These are phyloP conservation scores for Luffa acutangula DNA, from an alignment of 306 rosid genomes.

Conservation along the genomic window DNA sequence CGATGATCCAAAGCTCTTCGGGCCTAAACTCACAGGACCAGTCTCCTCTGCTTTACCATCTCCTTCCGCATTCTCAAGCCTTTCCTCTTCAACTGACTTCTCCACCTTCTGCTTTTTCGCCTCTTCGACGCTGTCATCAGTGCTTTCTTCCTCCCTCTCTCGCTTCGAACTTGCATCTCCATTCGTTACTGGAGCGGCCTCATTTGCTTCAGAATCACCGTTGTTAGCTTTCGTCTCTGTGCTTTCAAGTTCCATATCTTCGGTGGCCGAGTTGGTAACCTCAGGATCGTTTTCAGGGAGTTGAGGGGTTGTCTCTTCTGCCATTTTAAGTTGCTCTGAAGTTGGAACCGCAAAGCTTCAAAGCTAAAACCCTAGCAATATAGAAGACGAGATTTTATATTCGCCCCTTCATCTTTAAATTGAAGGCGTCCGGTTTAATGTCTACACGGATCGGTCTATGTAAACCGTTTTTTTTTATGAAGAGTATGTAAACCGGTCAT, in stretches of 20 bases:
- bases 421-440: neutral
- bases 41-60: slow-evolving; percentile 22
- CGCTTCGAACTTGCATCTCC: slow-evolving; percentile 10
- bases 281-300: neutral
- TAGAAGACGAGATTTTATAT: neutral
- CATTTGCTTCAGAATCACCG: neutral
- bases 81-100: slow-evolving; percentile 28
- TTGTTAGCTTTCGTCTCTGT: neutral
- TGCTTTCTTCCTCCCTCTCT: slow-evolving; percentile 7
- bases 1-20: slow-evolving; percentile 9
- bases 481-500: too few species aligned
- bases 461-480: neutral
- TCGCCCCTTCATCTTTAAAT: too few species aligned
- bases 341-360: neutral
- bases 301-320: slow-evolving; percentile 10
- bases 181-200: neutral
- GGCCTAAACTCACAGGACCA: slow-evolving; percentile 10
- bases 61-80: slow-evolving; percentile 21
- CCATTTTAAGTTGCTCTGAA: neutral
- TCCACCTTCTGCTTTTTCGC: slow-evolving; percentile 30
- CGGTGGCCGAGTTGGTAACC: neutral
- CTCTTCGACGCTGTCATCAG: neutral
- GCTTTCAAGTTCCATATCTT: slow-evolving; percentile 4
- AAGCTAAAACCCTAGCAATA: slow-evolving; percentile 2
- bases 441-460: neutral